These are phyloP conservation scores for Ceriops tagal DNA, from an alignment of 345 rosid genomes.

Conservation along the genomic window DNA sequence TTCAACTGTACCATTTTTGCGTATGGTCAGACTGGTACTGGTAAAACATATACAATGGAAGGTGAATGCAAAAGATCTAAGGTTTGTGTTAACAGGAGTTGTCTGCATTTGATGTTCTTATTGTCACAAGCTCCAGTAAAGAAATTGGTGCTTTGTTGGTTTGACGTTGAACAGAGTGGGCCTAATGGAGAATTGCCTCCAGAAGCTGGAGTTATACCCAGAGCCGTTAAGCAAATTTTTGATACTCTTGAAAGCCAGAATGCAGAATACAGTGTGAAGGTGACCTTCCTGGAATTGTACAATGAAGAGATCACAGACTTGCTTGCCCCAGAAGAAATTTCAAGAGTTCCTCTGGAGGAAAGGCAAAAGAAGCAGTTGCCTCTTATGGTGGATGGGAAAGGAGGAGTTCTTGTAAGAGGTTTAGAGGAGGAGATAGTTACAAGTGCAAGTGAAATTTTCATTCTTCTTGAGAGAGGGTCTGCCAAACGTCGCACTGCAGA, in stretches of 20 bases:
- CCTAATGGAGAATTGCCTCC: constrained; percentile 77
- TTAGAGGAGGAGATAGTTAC: constrained; percentile 96
- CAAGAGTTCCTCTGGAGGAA: constrained; percentile 65
- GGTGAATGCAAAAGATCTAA: constrained; percentile 94
- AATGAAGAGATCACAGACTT: constrained; percentile 98
- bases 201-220: constrained; percentile 96
- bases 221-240: constrained; percentile 95
- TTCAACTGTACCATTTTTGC: constrained; percentile 99
- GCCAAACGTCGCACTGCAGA: constrained; percentile 97
- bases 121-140: not conserved
- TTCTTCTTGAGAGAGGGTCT: constrained; percentile 93
- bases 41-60: constrained; percentile 98
- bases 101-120: not conserved
- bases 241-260: constrained; percentile 98
- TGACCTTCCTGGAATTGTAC: constrained; percentile 88
- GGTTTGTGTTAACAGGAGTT: constrained; percentile 34
- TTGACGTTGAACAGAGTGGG: constrained; percentile 50
- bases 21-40: constrained; percentile 98
- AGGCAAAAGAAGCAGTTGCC: constrained; percentile 94
- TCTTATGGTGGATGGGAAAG: constrained; percentile 99
- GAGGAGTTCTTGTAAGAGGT: constrained; percentile 98
- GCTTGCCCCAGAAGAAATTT: constrained; percentile 93
- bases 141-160: constrained; percentile 6
- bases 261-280: constrained; percentile 98
- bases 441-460: constrained; percentile 86